Evolutionary conservation across 2,329 filamentous ascomycete species (phyloP).

Genomic region (Penicillium oxalicum): DNA sequence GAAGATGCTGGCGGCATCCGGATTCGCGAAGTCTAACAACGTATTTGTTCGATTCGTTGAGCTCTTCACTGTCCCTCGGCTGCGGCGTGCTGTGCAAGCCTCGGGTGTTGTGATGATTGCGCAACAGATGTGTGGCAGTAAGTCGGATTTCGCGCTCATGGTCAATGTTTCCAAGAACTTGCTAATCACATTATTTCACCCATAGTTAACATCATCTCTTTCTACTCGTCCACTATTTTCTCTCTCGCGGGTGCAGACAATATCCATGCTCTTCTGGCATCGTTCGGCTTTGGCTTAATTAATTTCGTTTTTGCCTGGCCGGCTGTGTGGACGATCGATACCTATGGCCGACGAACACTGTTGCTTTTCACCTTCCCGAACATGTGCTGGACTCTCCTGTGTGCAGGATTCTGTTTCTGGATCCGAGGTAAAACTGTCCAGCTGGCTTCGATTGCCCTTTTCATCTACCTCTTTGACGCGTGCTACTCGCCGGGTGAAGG

Average conservation of each 20-base stretch:
- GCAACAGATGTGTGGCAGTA: constrained; percentile 28
- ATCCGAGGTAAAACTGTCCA: constrained; percentile 13
- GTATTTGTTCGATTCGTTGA: constrained; percentile 16
- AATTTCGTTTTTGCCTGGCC: constrained; percentile 28
- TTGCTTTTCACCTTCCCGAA: constrained; percentile 24
- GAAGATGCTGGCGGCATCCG: constrained; percentile 9
- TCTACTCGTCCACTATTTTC: constrained; percentile 26
- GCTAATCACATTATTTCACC: not conserved
- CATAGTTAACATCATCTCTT: constrained; percentile 27
- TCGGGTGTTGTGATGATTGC: constrained; percentile 26
- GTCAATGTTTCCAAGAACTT: not conserved
- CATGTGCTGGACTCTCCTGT: constrained; percentile 24
- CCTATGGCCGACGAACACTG: constrained; percentile 21
- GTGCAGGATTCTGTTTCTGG: constrained; percentile 20
- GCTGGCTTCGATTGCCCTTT: constrained; percentile 18
- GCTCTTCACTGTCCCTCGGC: constrained; percentile 17
- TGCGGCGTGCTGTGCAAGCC: constrained; percentile 22
- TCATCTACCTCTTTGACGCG: constrained; percentile 59
- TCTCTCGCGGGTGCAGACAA: constrained; percentile 9
- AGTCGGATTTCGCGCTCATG: constrained; percentile 5
- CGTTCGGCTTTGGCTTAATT: constrained; percentile 23
- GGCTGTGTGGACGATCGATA: constrained; percentile 25
- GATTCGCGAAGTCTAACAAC: constrained; percentile 7
- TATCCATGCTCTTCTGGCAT: constrained; percentile 20
- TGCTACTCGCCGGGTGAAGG: constrained; percentile 56